Base-by-base conservation (phyloP, 768 basidiomycete species). In the Macrolepiota albuminosa region DNA sequence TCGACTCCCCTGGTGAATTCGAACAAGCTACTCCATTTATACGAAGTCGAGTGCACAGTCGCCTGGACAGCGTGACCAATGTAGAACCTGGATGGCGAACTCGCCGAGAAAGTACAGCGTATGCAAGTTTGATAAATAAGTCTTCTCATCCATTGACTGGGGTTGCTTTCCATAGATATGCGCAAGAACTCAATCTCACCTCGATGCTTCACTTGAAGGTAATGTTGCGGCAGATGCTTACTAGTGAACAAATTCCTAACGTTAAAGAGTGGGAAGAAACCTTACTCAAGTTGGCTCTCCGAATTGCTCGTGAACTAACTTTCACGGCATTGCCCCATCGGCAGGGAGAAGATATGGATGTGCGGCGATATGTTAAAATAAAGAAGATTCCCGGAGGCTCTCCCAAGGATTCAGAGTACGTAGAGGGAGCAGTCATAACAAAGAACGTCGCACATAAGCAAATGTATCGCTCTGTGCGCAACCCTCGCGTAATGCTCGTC, bases 361-460 rank as follows among this genome's bases (percentile, higher is more conserved):
- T 97, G 26, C 81, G 96, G 36, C 84, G 88, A 42, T 97, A 96
- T 66, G 94, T 98, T 50, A 98, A 98, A 76, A 95, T 98, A 73
- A 98, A 99, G 78, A 96, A 96, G 74, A 89, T 98, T 16, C 96
- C 97, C 0, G 97, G 97, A 26, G 97, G 97, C 4, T 78, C 84
- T 40, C 95, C 96, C 21, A 83, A 79, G 31, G 93, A 99, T 71
- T 97, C 94, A 5, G 97, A 99, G 76, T 98, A 95, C 70, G 93
- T 99, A 48, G 91, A 94, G 57, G 97, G 97, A 13, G 92, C 90
- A 5, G 94, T 98, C 58, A 97, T 98, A 67, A 95, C 96, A 18
- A 98, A 99, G 80, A 98, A 98, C 67, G 88, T 98, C 9, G 92
- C 95, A 2, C 95, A 98, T 73, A 98, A 98, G 73, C 84, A 86